Base-by-base conservation (phyloP, 78 protist species). In the Parvularia atlantis region DNA sequence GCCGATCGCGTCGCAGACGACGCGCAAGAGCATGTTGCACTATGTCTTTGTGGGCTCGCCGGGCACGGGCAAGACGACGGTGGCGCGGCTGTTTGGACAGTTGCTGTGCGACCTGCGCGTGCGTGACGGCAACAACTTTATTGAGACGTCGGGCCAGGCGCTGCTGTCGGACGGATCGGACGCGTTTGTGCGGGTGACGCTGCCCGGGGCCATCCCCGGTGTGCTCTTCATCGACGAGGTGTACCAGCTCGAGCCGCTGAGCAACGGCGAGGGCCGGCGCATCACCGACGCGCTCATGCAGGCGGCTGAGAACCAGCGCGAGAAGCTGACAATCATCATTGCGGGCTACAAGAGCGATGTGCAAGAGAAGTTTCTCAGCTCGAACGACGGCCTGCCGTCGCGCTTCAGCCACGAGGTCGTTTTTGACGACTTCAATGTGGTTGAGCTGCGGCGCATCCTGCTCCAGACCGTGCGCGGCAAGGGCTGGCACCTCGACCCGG, bases 201-300 rank as follows among this genome's bases (percentile, higher is more conserved):
- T n/a, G n/a, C n/a, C n/a, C n/a, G n/a, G n/a, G n/a, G n/a, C n/a
- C n/a, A 2, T 40, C 44, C 17, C 44, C 70, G 82, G 79, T 31
- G 61, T 75, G 14, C 40, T 82, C 19, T 72, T 82, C 65, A 64
- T 82, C 31, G 87, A 82, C 72, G 87, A 82, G 60, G 87, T 82
- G 28, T 76, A 82, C 62, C 30, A 46, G 44, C 77, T 82, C 11
- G 17, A 31, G 22, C 66, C 37, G 36, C 57, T 2, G 26, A 9
- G 61, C 44, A 10, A 19, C 36, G 1, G 0, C 19, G 24, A 43
- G 41, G 77, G 35, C 16, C 7, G 1, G 36, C 26, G 2, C 58
- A 36, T 57, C 44, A 5, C 68, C 24, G 57, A 26, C 24, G 9
- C 0, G 41, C 1, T 52, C 28, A 10, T 75, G 35, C 63, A 67